A percentile compares a stretch with the other conserved stretches of the same genome.
Conservation (phyloP, 768 basidiomycete species). For the Boletus patriciae region DNA sequence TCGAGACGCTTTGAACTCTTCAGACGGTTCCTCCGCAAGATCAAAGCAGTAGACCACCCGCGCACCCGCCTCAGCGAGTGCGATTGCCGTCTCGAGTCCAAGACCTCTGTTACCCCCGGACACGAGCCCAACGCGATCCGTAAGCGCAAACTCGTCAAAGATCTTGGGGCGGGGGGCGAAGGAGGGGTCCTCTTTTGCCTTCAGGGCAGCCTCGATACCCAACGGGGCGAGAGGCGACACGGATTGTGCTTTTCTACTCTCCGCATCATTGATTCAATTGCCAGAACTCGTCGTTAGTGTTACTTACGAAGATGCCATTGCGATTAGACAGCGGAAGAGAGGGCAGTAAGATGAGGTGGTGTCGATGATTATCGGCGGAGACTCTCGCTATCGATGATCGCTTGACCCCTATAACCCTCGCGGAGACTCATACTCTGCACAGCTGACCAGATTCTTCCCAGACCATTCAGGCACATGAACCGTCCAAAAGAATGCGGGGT, state of each 20-base stretch:
- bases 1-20: slow-evolving; percentile 54
- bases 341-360: background rate
- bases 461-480: no score
- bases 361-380: background rate
- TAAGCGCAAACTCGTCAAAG: slow-evolving; percentile 58
- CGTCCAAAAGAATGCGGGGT: no score
- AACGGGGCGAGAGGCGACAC: slow-evolving; percentile 58
- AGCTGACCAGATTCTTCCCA: no score
- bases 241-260: slow-evolving; percentile 36
- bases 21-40: slow-evolving; percentile 53
- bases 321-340: background rate
- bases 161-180: slow-evolving; percentile 47
- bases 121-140: slow-evolving; percentile 58
- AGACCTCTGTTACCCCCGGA: slow-evolving; percentile 68
- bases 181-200: slow-evolving; percentile 38
- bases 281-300: background rate
- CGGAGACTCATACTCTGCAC: no score
- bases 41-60: slow-evolving; percentile 70
- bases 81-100: slow-evolving; percentile 82
- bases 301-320: slow-evolving; percentile 18
- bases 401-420: no score
- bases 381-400: background rate
- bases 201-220: slow-evolving; percentile 60
- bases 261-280: background rate
- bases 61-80: slow-evolving; percentile 71